Percentiles rank a stretch among this genome's conserved stretches.
Conservation (phyloP, 2,329 filamentous ascomycete genomes). For the Xylaria sp. region DNA sequence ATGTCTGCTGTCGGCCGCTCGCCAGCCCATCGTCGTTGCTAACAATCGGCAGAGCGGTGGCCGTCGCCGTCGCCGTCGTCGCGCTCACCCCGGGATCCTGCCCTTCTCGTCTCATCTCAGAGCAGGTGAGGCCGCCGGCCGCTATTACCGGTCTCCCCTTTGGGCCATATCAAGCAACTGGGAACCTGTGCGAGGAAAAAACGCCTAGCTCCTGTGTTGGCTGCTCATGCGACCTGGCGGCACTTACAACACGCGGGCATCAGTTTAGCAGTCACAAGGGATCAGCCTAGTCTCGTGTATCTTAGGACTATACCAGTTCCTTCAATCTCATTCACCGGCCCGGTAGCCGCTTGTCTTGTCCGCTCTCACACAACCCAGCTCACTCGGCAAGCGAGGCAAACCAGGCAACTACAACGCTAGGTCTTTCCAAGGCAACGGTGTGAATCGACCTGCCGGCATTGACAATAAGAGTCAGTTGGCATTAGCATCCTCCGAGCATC, state of each 20-base stretch:
- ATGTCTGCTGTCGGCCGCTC: conserved; percentile 23
- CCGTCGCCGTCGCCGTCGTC: conserved; percentile 8
- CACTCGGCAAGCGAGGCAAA: conserved; percentile 12
- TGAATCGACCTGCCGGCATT: background rate
- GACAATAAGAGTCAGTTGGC: background rate
- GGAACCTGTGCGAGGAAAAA: background rate
- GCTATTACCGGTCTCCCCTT: conserved; percentile 2
- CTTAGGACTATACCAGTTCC: background rate
- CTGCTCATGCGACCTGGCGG: background rate
- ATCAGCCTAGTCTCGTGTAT: background rate
- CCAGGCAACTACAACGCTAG: conserved; percentile 6
- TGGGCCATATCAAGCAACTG: background rate
- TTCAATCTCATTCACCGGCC: conserved; percentile 8
- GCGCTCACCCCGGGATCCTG: background rate
- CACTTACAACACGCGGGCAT: background rate
- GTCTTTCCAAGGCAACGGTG: conserved; percentile 2
- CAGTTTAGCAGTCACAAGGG: background rate
- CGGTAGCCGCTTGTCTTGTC: background rate
- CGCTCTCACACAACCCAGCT: background rate
- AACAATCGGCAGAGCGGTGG: conserved; percentile 13
- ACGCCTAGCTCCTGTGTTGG: conserved; percentile 12
- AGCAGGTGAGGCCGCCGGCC: conserved; percentile 22
- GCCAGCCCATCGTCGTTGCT: conserved; percentile 16
- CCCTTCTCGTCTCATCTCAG: background rate
- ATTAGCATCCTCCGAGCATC: conserved; percentile 1